Percentiles rank a stretch among this genome's conserved stretches.
Evolutionary conservation across 108 stramenopile species (phyloP).

Genomic region (Fistulifera solaris): DNA sequence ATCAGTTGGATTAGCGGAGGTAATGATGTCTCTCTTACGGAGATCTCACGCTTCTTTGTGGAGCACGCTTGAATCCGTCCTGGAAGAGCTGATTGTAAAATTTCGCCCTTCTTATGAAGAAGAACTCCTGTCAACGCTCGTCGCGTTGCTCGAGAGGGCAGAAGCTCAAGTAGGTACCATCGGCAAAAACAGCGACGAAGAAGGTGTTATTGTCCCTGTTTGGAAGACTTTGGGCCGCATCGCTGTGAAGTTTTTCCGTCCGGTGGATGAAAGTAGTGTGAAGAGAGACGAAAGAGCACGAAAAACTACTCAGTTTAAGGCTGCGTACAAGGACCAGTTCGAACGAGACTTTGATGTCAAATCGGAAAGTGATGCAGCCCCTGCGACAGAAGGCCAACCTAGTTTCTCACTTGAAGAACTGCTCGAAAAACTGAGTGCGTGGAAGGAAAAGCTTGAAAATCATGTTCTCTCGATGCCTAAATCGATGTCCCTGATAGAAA

Average conservation of each 20-base stretch:
- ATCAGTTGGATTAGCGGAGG: conserved; percentile 62
- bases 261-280: conserved; percentile 17
- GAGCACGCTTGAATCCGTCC: conserved; percentile 80
- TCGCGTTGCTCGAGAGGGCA: conserved; percentile 66
- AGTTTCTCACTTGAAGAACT: conserved; percentile 28
- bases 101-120: conserved; percentile 88
- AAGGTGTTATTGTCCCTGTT: conserved; percentile 37
- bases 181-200: conserved; percentile 27
- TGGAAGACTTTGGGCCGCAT: conserved; percentile 59
- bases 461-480: conserved; percentile 43
- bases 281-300: conserved; percentile 43
- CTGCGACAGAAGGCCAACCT: background rate
- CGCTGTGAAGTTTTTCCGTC: conserved; percentile 60
- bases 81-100: conserved; percentile 87
- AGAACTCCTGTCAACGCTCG: conserved; percentile 79
- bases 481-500: conserved; percentile 43
- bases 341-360: conserved; percentile 53
- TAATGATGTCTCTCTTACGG: conserved; percentile 77
- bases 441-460: conserved; percentile 67
- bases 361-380: conserved; percentile 8
- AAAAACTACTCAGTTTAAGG: conserved; percentile 65
- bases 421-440: conserved; percentile 41
- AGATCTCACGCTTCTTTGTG: conserved; percentile 80
- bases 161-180: conserved; percentile 28
- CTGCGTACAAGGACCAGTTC: conserved; percentile 50